Evolutionary conservation across 176 grass and related monocot species (phyloP).

Genomic region (Elymus sibiricus): DNA sequence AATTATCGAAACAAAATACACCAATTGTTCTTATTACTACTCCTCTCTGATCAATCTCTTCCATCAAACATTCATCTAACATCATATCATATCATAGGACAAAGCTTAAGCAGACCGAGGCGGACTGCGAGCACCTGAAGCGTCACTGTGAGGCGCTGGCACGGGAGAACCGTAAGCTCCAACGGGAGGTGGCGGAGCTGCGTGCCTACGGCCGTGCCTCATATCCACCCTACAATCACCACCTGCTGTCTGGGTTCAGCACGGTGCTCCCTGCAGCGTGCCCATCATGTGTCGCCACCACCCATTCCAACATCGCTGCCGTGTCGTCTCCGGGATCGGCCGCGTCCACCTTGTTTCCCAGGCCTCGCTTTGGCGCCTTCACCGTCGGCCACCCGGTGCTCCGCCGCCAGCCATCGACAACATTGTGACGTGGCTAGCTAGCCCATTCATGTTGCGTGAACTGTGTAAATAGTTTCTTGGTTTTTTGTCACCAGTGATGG

Average conservation of each 20-base stretch:
- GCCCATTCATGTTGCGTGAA: not conserved
- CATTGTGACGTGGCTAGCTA: not conserved
- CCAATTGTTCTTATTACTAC: not conserved
- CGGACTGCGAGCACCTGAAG: constrained; percentile 51
- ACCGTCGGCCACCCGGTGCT: constrained; percentile 18
- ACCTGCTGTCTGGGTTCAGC: not conserved
- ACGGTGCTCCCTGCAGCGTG: not conserved
- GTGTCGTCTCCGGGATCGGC: not conserved
- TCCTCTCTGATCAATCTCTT: not conserved
- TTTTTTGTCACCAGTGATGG: not conserved
- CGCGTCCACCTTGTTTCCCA: constrained; percentile 8
- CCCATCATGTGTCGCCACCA: constrained; percentile 7
- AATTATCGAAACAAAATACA: not conserved
- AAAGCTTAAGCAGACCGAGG: constrained; percentile 66
- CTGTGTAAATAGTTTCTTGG: not conserved
- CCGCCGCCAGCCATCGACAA: constrained; percentile 28
- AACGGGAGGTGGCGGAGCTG: constrained; percentile 49
- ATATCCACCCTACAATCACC: constrained; percentile 13
- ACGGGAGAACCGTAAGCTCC: constrained; percentile 49
- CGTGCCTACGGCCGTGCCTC: not conserved
- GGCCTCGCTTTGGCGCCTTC: constrained; percentile 27
- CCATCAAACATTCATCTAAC: not conserved
- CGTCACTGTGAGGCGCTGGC: constrained; percentile 32
- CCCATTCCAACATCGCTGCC: not conserved
- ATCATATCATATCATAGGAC: constrained; percentile 26